Percentiles rank a stretch among this genome's conserved stretches.
Conservation (phyloP, 169 alveolate species). For the Eimeria tenella region DNA sequence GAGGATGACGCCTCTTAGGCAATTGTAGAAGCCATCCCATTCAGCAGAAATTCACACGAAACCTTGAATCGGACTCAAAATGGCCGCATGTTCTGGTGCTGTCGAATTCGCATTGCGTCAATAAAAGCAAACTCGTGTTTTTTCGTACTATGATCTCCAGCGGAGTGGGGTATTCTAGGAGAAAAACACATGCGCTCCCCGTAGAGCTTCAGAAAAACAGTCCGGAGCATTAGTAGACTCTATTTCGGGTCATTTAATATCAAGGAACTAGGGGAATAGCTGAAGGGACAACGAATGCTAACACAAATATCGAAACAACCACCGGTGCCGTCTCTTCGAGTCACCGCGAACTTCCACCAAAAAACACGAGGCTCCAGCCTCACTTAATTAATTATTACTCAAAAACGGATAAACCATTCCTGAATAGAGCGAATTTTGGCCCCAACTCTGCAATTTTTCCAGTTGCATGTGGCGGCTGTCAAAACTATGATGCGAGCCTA, state of each 20-base stretch:
- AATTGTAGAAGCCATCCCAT: neutral
- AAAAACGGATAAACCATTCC: neutral
- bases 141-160: neutral
- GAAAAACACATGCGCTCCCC: neutral
- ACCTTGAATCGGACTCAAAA: neutral
- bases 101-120: neutral
- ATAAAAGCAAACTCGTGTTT: neutral
- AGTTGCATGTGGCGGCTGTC: neutral
- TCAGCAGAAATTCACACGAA: neutral
- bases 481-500: neutral
- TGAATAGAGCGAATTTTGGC: neutral
- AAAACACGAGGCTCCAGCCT: neutral
- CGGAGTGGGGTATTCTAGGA: neutral
- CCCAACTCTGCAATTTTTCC: neutral
- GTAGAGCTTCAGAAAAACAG: neutral
- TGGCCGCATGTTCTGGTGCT: neutral
- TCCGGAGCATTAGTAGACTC: neutral
- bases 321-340: slow-evolving; percentile 71
- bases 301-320: slow-evolving; percentile 52
- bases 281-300: neutral
- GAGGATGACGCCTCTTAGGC: neutral
- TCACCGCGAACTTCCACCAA: neutral
- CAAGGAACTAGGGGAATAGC: neutral
- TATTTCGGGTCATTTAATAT: neutral
- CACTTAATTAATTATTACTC: neutral